Conservation (phyloP, 108 stramenopile genomes). For the Cylindrotheca closterium region DNA sequence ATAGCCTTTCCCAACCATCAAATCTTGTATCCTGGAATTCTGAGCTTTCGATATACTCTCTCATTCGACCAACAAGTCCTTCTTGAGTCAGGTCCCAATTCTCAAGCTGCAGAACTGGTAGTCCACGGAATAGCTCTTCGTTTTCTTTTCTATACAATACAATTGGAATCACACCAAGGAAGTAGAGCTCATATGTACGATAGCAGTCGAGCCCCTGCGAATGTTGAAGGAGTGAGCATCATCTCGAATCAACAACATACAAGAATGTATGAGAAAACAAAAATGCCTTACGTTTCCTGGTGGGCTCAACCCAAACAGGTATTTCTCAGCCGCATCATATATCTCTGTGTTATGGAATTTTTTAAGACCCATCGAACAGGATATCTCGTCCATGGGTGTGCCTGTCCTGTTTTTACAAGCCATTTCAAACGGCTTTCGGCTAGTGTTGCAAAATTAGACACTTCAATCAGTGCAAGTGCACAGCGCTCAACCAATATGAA, state of each 20-base stretch:
- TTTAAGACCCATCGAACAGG: neutral
- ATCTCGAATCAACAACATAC: neutral
- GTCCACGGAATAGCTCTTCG: conserved; percentile 5
- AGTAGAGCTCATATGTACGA: conserved; percentile 16
- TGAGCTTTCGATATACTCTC: conserved; percentile 12
- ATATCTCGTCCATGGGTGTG: conserved; percentile 7
- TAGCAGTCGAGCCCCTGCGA: conserved; percentile 14
- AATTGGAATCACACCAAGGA: conserved; percentile 18
- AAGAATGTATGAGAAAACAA: neutral
- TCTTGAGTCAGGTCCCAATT: conserved; percentile 4
- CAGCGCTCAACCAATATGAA: too few species aligned
- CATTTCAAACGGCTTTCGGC: conserved; percentile 3
- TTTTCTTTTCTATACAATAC: neutral
- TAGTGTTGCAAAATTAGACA: too few species aligned
- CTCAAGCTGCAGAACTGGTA: conserved; percentile 11
- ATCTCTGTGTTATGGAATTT: conserved; percentile 6
- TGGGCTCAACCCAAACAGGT: conserved; percentile 17
- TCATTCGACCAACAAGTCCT: conserved; percentile 2
- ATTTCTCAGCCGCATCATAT: conserved; percentile 11
- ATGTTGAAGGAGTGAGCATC: neutral
- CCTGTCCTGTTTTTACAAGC: neutral
- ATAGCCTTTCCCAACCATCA: conserved; percentile 21
- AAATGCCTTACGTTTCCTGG: conserved; percentile 7
- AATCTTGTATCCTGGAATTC: conserved; percentile 10
- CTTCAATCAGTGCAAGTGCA: too few species aligned